Evolutionary conservation across 345 rosid genomes (phyloP).

Genomic region (Litchi chinensis): DNA sequence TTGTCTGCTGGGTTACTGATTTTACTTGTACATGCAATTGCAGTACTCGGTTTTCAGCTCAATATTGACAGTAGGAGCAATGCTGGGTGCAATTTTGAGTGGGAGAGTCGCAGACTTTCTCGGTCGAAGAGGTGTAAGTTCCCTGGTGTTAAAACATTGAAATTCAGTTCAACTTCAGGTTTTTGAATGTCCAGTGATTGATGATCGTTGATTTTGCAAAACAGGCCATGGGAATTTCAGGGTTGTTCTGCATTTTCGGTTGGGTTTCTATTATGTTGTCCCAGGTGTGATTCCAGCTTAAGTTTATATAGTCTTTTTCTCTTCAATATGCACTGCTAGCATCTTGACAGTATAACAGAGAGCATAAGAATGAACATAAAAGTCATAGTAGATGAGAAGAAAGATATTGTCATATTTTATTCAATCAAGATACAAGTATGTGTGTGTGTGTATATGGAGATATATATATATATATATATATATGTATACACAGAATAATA

Average conservation of each 20-base stretch:
- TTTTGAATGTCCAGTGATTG: not conserved
- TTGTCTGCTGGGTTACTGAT: too few relatives aligned
- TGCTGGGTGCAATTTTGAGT: constrained; percentile 30
- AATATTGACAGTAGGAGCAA: constrained; percentile 31
- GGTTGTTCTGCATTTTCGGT: constrained; percentile 30
- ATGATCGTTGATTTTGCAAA: not conserved
- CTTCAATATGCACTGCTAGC: not conserved
- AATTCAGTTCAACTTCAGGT: not conserved
- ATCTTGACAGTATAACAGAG: not conserved
- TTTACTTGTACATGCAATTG: too few relatives aligned
- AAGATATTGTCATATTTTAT: too few relatives aligned
- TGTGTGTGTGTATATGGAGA: too few relatives aligned
- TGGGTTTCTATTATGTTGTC: constrained; percentile 36
- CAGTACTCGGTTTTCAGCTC: too few relatives aligned
- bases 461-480: too few relatives aligned
- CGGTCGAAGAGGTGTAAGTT: constrained; percentile 39
- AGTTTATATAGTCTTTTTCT: not conserved
- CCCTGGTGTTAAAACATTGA: not conserved
- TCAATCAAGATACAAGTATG: too few relatives aligned
- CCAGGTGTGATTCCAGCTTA: constrained; percentile 5
- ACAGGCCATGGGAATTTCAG: constrained; percentile 42
- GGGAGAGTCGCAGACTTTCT: constrained; percentile 39
- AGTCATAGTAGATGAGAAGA: too few relatives aligned
- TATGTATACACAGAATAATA: too few relatives aligned
- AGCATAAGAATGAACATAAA: too few relatives aligned